A percentile compares a stretch with the other conserved stretches of the same genome.
Conservation (phyloP, 2,329 filamentous ascomycete species). For the Lomentospora prolificans region DNA sequence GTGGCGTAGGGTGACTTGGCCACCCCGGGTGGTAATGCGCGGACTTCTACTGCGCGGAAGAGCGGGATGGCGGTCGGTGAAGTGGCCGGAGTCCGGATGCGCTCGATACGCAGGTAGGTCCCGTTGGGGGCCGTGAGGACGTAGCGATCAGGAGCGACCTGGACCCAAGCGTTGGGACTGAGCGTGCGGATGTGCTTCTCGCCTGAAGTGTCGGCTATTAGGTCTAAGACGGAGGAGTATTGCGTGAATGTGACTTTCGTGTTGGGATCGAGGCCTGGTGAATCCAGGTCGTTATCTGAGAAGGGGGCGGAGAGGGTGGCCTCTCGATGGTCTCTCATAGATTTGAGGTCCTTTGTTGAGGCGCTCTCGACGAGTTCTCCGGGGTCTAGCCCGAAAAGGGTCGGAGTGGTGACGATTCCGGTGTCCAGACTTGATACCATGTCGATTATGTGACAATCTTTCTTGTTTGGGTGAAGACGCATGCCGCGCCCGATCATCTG, state of each 20-base stretch:
- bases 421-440: slow-evolving; percentile 80
- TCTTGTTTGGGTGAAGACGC: slow-evolving; percentile 69
- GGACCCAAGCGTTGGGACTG: slow-evolving; percentile 75
- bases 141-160: slow-evolving; percentile 59
- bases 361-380: slow-evolving; percentile 62
- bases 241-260: slow-evolving; percentile 68
- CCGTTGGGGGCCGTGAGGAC: slow-evolving; percentile 58
- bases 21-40: slow-evolving; percentile 31
- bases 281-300: slow-evolving; percentile 5
- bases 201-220: slow-evolving; percentile 70
- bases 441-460: slow-evolving; percentile 89
- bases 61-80: slow-evolving; percentile 16
- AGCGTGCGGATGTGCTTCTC: slow-evolving; percentile 71
- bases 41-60: slow-evolving; percentile 38
- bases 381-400: slow-evolving; percentile 86
- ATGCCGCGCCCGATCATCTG: slow-evolving; percentile 98
- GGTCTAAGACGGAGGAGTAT: slow-evolving; percentile 84
- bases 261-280: slow-evolving; percentile 11
- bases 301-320: slow-evolving; percentile 10
- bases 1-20: slow-evolving; percentile 54
- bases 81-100: slow-evolving; percentile 18
- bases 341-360: slow-evolving; percentile 50
- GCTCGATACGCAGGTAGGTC: slow-evolving; percentile 48
- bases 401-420: slow-evolving; percentile 83
- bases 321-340: slow-evolving; percentile 21